Percentiles rank a stretch among this genome's conserved stretches.
Conservation (phyloP, 169 alveolate genomes). For the Plasmodium sp. region DNA sequence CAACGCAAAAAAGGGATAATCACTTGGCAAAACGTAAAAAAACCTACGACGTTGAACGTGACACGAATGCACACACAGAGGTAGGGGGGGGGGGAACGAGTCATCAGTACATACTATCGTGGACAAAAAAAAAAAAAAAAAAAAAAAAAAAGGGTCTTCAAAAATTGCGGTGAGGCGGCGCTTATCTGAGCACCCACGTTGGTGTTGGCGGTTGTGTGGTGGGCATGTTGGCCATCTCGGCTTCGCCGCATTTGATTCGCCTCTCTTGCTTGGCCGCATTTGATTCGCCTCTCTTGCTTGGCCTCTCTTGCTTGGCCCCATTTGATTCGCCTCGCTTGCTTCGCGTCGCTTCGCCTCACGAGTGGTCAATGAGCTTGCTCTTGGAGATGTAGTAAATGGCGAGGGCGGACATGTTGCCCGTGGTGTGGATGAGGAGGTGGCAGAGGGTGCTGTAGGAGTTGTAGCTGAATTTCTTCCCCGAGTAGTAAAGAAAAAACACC, state of each 20-base stretch:
- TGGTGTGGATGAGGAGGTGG: conserved; percentile 25
- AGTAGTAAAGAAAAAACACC: background rate
- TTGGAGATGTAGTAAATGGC: conserved; percentile 15
- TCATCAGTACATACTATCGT: background rate
- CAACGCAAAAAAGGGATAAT: conserved; percentile 64
- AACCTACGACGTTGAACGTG: background rate
- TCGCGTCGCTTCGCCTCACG: conserved; percentile 14
- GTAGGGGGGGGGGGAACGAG: background rate
- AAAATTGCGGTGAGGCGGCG: background rate
- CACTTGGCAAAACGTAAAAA: background rate
- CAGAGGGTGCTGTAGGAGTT: conserved; percentile 31
- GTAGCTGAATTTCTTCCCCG: conserved; percentile 16
- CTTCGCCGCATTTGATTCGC: no score
- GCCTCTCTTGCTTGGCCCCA: no score
- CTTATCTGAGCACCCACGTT: background rate
- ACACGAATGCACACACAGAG: background rate
- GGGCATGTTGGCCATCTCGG: no score
- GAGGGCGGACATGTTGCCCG: conserved; percentile 8
- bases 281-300: no score
- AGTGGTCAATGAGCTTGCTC: background rate
- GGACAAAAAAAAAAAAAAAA: background rate
- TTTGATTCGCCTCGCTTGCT: no score
- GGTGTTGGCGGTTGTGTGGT: background rate
- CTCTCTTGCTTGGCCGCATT: no score
- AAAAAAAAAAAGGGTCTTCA: background rate